A percentile compares a stretch with the other conserved stretches of the same genome.
phyloP scores from a whole-genome alignment of 805 yeast genomes.

The Wickerhamomyces queroliae region DNA sequence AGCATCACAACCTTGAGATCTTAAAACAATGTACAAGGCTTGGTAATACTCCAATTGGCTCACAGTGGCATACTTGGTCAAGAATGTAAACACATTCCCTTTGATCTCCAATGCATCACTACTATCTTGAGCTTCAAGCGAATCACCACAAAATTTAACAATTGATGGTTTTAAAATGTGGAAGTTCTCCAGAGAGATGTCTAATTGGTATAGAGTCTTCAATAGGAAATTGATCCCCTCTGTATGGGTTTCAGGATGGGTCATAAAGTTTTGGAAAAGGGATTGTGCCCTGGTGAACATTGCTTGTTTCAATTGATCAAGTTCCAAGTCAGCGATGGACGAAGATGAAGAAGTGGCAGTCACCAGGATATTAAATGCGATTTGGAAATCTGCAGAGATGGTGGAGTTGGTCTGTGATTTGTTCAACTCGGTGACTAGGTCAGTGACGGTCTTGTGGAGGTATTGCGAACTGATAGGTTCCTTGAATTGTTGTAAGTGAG shows the following conservation, averaged over 20 bases:
- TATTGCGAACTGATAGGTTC: constrained; percentile 23
- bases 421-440: no score
- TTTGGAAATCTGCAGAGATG: constrained; percentile 7
- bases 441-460: constrained; percentile 13
- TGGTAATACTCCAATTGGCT: constrained; percentile 22
- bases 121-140: constrained; percentile 6
- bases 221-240: constrained; percentile 28
- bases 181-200: constrained; percentile 6
- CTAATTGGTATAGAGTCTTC: constrained; percentile 20
- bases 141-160: constrained; percentile 12
- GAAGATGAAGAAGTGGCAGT: no score
- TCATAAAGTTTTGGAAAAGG: constrained; percentile 3
- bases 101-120: constrained; percentile 12
- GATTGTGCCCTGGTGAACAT: constrained; percentile 8
- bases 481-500: constrained; percentile 34
- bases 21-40: constrained; percentile 29
- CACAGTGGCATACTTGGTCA: constrained; percentile 15
- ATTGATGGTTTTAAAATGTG: constrained; percentile 4
- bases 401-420: no score
- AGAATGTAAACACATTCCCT: constrained; percentile 24
- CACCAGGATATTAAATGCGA: constrained; percentile 13
- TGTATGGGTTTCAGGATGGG: no score
- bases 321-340: no score
- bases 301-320: no score
- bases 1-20: constrained; percentile 17